These are phyloP conservation scores for Heterobasidion irregulare DNA, from an alignment of 1,284 basidiomycete genomes.

Conservation along the genomic window DNA sequence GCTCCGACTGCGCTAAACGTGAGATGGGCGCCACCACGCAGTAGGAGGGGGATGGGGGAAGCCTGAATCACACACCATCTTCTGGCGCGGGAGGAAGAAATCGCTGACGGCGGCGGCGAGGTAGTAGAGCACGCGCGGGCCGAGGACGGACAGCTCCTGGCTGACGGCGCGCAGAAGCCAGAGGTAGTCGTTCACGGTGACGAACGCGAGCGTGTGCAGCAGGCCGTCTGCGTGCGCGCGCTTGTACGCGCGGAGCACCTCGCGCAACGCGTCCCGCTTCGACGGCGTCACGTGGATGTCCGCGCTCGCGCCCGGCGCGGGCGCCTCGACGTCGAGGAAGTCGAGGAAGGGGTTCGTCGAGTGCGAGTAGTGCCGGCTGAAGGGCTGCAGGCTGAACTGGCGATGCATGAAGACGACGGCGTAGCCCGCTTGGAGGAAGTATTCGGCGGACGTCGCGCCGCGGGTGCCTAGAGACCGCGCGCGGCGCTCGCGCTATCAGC, in stretches of 20 bases:
- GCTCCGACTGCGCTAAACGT: constrained; percentile 78
- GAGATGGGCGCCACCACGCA: background rate
- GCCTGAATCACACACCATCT: constrained; percentile 53
- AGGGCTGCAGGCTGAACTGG: constrained; percentile 95
- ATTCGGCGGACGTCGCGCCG: constrained; percentile 96
- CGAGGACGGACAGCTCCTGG: constrained; percentile 59
- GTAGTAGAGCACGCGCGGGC: constrained; percentile 84
- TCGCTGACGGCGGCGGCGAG: constrained; percentile 97
- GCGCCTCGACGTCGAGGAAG: constrained; percentile 72
- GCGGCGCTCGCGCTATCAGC: background rate
- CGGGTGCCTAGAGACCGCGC: constrained; percentile 61
- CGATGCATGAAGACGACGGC: constrained; percentile 98
- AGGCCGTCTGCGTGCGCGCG: constrained; percentile 65
- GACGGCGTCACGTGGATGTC: constrained; percentile 59
- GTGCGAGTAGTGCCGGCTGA: constrained; percentile 95
- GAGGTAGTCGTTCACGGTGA: constrained; percentile 94
- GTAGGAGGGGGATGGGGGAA: background rate
- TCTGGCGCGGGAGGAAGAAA: constrained; percentile 90
- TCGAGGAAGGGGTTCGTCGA: constrained; percentile 97
- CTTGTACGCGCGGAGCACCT: constrained; percentile 80
- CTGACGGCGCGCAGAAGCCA: constrained; percentile 85
- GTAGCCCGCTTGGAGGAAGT: constrained; percentile 90
- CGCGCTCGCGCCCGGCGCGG: constrained; percentile 15
- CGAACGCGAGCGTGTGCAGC: constrained; percentile 84
- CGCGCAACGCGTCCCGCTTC: constrained; percentile 59